These are phyloP conservation scores for Gloeopeniophorella convolvens DNA, from an alignment of 768 basidiomycete species.

Conservation along the genomic window DNA sequence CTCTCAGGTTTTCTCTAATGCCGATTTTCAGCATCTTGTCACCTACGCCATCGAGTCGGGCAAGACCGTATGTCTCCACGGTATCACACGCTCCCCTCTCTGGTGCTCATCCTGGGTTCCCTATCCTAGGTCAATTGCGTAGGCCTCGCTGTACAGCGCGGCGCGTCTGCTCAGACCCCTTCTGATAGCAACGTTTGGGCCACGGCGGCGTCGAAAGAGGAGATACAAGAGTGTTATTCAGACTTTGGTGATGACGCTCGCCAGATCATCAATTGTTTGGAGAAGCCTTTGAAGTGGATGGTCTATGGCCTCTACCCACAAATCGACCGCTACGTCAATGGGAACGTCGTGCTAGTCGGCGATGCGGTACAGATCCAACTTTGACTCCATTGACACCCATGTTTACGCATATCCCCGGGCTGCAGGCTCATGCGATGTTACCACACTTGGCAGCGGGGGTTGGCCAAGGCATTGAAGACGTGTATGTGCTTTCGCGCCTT, in stretches of 20 bases:
- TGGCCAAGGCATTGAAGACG: conserved; percentile 56
- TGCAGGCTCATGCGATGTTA: conserved; percentile 47
- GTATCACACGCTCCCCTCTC: no score
- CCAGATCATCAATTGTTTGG: conserved; percentile 36
- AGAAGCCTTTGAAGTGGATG: conserved; percentile 44
- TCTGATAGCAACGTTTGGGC: no score
- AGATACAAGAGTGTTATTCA: conserved; percentile 38
- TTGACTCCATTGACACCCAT: not conserved
- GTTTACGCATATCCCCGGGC: no score
- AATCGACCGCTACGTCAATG: conserved; percentile 37
- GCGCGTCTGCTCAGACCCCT: no score
- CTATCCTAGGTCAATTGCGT: no score
- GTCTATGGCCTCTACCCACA: conserved; percentile 44
- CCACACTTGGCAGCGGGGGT: conserved; percentile 55
- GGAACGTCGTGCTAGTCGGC: conserved; percentile 43
- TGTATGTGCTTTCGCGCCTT: conserved; percentile 39
- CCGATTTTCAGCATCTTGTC: conserved; percentile 57
- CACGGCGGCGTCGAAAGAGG: conserved; percentile 33
- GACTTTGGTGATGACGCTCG: conserved; percentile 43
- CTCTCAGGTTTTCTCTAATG: no score
- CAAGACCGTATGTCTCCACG: conserved; percentile 43
- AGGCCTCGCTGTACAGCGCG: no score
- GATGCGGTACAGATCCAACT: conserved; percentile 35
- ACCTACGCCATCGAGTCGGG: conserved; percentile 42
- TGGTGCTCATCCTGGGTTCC: conserved; percentile 38